A percentile compares a stretch with the other conserved stretches of the same genome.
Evolutionary conservation across 1,284 basidiomycete genomes (phyloP).

Genomic region (Chondrostereum purpureum): DNA sequence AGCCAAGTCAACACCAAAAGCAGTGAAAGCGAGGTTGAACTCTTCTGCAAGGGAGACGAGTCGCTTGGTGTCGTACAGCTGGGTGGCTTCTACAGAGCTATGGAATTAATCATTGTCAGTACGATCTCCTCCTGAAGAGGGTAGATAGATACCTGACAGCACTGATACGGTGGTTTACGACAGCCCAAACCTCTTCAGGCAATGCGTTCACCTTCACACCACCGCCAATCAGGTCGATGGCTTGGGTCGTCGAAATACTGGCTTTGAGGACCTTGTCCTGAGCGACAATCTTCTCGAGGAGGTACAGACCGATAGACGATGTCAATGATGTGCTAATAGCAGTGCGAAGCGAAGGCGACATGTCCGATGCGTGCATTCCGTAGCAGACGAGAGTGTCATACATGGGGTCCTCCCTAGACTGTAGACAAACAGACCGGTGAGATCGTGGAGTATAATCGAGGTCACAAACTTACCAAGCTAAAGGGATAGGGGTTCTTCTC

Average conservation of each 20-base stretch:
- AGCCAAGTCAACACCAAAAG: slow-evolving; percentile 32
- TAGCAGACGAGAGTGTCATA: slow-evolving; percentile 22
- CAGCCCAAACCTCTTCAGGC: slow-evolving; percentile 47
- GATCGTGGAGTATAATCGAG: neutral
- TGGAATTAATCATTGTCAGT: neutral
- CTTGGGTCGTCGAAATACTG: slow-evolving; percentile 46
- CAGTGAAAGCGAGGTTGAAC: slow-evolving; percentile 38
- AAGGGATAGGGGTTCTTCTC: slow-evolving; percentile 33
- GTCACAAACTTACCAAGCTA: slow-evolving; percentile 19
- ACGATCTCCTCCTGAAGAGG: neutral
- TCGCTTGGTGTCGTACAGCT: slow-evolving; percentile 29
- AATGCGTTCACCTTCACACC: slow-evolving; percentile 59
- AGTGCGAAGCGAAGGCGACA: slow-evolving; percentile 22
- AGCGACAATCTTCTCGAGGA: slow-evolving; percentile 25
- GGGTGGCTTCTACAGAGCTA: slow-evolving; percentile 36
- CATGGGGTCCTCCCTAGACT: slow-evolving; percentile 20
- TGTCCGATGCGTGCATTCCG: slow-evolving; percentile 28
- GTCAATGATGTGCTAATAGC: slow-evolving; percentile 17
- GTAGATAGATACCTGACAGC: slow-evolving; percentile 32
- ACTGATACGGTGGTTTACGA: slow-evolving; percentile 58
- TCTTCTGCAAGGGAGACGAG: slow-evolving; percentile 32
- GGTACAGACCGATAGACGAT: slow-evolving; percentile 20
- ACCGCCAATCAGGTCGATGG: slow-evolving; percentile 47
- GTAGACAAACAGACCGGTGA: neutral
- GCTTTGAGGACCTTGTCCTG: slow-evolving; percentile 17